Evolutionary conservation across 1,284 basidiomycete genomes (phyloP).

Genomic region (Ceratobasidium theobromae): DNA sequence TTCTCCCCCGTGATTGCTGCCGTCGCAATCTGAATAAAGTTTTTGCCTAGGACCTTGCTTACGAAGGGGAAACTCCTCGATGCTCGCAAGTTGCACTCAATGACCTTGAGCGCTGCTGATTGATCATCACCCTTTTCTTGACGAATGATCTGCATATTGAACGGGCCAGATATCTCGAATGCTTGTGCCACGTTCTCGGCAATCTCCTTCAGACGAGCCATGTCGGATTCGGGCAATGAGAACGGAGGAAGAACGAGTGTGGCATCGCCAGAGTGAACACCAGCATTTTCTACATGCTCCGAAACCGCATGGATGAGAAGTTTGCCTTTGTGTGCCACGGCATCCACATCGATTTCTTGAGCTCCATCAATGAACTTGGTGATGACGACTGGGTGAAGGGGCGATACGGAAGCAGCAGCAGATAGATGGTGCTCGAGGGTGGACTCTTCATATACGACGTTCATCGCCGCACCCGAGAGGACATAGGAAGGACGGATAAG

Average conservation of each 20-base stretch:
- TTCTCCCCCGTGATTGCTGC: slow-evolving; percentile 87
- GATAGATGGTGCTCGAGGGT: slow-evolving; percentile 90
- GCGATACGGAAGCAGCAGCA: slow-evolving; percentile 92
- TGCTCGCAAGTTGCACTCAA: slow-evolving; percentile 98
- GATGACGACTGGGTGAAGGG: slow-evolving; percentile 95
- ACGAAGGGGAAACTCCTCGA: slow-evolving; percentile 99
- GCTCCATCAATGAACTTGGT: slow-evolving; percentile 98
- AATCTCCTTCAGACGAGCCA: slow-evolving; percentile 87
- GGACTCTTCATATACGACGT: slow-evolving; percentile 93
- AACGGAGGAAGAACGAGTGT: slow-evolving; percentile 97
- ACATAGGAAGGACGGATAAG: slow-evolving; percentile 97
- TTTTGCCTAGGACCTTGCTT: slow-evolving; percentile 94
- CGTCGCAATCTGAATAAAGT: slow-evolving; percentile 96
- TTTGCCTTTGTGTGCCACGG: slow-evolving; percentile 91
- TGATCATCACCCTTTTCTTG: slow-evolving; percentile 54
- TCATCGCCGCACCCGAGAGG: slow-evolving; percentile 98
- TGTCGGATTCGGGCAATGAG: slow-evolving; percentile 74
- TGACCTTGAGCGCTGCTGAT: slow-evolving; percentile 84
- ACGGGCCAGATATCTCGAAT: slow-evolving; percentile 96
- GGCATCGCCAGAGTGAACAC: slow-evolving; percentile 98
- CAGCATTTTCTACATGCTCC: slow-evolving; percentile 98
- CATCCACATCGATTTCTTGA: slow-evolving; percentile 98
- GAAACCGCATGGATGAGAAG: slow-evolving; percentile 97
- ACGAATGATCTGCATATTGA: slow-evolving; percentile 99
- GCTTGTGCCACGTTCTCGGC: slow-evolving; percentile 93